Base-by-base conservation (phyloP, 2,329 filamentous ascomycete genomes). In the Atkinsonella hypoxylon region DNA sequence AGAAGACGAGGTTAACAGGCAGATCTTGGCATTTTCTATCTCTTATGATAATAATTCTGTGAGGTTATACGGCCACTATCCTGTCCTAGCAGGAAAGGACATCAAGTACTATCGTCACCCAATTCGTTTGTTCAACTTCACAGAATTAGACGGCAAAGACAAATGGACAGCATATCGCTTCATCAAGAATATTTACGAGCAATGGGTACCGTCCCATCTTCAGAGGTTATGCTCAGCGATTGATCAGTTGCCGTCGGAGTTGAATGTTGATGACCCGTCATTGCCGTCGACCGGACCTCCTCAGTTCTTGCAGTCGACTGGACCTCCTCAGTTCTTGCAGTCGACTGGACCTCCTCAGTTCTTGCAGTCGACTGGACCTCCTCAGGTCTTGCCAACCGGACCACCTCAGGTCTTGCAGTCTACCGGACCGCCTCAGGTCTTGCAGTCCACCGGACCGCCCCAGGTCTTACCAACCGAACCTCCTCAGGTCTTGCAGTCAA, bases 11-110 rank as follows among this genome's bases (percentile, higher is more conserved):
- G 48, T 72, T 18, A 11, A 72, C 54, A 63, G 64, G n/a, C 58
- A 72, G 54, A 67, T 74, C 26, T 61, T 73, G 9, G 64, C 62
- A 18, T 75, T 73, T 52, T 74, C 70, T 5, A 55, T 73, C 54
- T 72, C 68, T 7, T 58, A 62, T 32, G 47, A 59, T 39, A 10
- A 57, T 22, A 10, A n/a, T 2, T 54, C 53, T 0, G 66, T 69
- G 8, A 53, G 62, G 17, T 71, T 73, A 34, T 71, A 69, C 53
- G 65, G 67, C 22, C 60, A 72, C 48, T 73, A 73, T 50, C 57
- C 69, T 2, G 61, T 68, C 2, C 63, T 71, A 17, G 59, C 68
- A 42, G 62, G 55, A 12, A 57, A 62, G 1, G 53, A 64, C 7
- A 62, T 53, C 8, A 62, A 61, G 20, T 71, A 66, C 51, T 68